Evolutionary conservation across 139 green algal genomes (phyloP), one percentile per base, ranked within the genome.

Genomic region (Volvox africanus): DNA sequence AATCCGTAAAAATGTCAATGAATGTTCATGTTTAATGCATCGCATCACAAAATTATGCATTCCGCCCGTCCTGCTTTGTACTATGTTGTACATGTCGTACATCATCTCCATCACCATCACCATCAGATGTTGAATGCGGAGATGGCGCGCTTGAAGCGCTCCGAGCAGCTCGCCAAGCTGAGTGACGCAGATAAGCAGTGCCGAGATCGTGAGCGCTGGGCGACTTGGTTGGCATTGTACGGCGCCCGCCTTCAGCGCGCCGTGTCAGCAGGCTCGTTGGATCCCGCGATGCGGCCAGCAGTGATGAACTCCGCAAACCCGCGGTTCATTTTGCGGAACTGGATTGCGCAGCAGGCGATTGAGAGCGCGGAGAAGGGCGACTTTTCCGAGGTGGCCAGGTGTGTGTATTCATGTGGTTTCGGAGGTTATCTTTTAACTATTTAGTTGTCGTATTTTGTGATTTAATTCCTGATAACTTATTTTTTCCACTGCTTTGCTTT

Each of bases 261-360:
- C 1, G 92, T 20, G 32, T 2, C 20, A 22, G 78, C 21, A 0
- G 78, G 24, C 75, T 33, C 82, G 0, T 71, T 87, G 55, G 65
- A 88, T 12, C 2, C 84, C 14, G 67, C 68, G 55, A 44, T 86
- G 76, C 90, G 94, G 0, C 80, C 89, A 0, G 62, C 30, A 1
- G 83, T 91, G 62, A 96, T 96, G 95, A 89, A 94, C 61, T 79
- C 36, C 11, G 94, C 81, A 69, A 97, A 97, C 89, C 94, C 95
- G 71, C 71, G 93, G n/a, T 89, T 95, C 75, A 94, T 97, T 76
- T 92, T 96, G 20, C 93, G 93, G 79, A 96, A 97, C 87, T 95
- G 93, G 93, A 83, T 96, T 16, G 92, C 92, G 17, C 94, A 96
- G 86, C 36, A 80, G 30, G 95, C 95, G 0, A 96, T 96, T n/a